phyloP scores from a whole-genome alignment of 2,329 filamentous ascomycete genomes.

The Aspergillus alliaceus region DNA sequence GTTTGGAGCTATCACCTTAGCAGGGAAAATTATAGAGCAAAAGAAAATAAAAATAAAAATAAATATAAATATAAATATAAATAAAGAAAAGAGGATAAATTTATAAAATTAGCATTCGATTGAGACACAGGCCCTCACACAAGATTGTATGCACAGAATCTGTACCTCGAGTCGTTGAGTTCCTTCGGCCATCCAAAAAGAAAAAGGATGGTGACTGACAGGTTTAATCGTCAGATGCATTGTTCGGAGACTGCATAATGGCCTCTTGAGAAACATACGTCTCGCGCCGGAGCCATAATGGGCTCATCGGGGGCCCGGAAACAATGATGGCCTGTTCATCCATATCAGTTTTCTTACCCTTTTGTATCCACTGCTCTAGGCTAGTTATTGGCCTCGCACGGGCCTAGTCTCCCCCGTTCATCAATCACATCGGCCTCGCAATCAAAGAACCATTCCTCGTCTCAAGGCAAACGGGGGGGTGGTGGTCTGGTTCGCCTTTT shows the following conservation, averaged over 20 bases:
- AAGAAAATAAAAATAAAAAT: too few relatives aligned
- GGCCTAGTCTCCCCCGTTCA: not conserved
- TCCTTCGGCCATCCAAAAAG: too few relatives aligned
- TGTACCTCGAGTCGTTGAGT: not conserved
- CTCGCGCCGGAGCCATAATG: too few relatives aligned
- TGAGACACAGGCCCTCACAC: not conserved
- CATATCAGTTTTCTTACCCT: too few relatives aligned
- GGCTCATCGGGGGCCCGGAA: too few relatives aligned
- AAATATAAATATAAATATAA: too few relatives aligned
- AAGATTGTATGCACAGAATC: not conserved
- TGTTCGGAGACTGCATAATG: too few relatives aligned
- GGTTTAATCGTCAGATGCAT: too few relatives aligned
- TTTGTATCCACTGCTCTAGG: not conserved
- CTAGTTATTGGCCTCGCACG: not conserved
- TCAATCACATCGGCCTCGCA: not conserved
- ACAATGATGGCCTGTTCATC: too few relatives aligned
- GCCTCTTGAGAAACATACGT: too few relatives aligned
- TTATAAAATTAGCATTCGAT: not conserved
- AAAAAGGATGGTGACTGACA: too few relatives aligned
- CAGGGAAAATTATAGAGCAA: not conserved
- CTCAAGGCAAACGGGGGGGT: not conserved
- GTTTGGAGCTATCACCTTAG: not conserved
- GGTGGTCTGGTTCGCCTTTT: not conserved
- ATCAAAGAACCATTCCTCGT: not conserved
- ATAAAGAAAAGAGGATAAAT: too few relatives aligned